Evolutionary conservation across 306 rosid genomes (phyloP).

Genomic region (Comarum palustre): DNA sequence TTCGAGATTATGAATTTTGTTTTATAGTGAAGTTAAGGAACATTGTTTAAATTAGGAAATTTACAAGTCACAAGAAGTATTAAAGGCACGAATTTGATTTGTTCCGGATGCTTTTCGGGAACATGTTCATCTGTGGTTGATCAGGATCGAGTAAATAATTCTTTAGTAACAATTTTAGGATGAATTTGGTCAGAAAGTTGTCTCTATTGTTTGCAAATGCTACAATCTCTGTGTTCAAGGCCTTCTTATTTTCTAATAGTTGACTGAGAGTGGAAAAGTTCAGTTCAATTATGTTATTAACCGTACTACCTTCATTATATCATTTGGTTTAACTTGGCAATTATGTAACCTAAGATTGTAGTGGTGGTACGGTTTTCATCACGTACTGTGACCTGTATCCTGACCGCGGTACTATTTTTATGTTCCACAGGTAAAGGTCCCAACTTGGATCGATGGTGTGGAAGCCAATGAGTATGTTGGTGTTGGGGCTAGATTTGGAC

Average conservation of each 20-base stretch:
- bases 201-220: background rate
- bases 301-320: background rate
- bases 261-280: background rate
- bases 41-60: background rate
- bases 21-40: background rate
- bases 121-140: background rate
- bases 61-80: background rate
- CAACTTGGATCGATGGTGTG: constrained; percentile 69
- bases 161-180: background rate
- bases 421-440: constrained; percentile 72
- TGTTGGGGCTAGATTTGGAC: constrained; percentile 95
- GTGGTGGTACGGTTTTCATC: background rate
- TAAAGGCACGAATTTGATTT: background rate
- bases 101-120: background rate
- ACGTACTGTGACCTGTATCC: background rate
- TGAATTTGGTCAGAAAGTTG: background rate
- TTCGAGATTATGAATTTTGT: background rate
- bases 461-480: constrained; percentile 77
- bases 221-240: background rate
- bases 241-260: no score
- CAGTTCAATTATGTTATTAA: background rate
- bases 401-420: constrained; percentile 13
- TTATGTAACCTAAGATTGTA: constrained; percentile 6
- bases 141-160: background rate
- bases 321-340: background rate